A percentile compares a stretch with the other conserved stretches of the same genome.
Evolutionary conservation across 495 filamentous ascomycete genomes (phyloP).

Genomic region (Hypoxylon fragiforme): DNA sequence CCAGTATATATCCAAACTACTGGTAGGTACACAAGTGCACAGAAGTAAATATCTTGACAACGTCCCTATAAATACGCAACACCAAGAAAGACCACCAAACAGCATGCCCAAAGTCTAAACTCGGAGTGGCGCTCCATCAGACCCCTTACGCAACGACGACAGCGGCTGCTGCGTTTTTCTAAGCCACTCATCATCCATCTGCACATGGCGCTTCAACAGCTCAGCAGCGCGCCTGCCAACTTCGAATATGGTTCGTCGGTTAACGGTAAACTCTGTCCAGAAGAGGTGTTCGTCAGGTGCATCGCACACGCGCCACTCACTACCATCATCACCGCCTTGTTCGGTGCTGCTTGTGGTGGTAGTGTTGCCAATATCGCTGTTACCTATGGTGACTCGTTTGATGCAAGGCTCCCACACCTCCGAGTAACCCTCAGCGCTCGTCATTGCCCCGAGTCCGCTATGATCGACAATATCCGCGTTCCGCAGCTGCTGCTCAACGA

Average conservation of each 20-base stretch:
- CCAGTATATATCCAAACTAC: neutral
- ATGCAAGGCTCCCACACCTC: conserved; percentile 40
- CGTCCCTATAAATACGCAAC: neutral
- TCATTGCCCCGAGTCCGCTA: conserved; percentile 34
- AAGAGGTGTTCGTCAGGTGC: conserved; percentile 40
- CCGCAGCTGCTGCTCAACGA: conserved; percentile 42
- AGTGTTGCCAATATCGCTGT: neutral
- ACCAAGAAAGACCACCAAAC: neutral
- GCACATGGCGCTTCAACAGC: conserved; percentile 23
- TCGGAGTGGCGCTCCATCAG: conserved; percentile 6
- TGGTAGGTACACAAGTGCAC: no score
- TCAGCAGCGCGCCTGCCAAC: conserved; percentile 39
- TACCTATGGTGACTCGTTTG: neutral
- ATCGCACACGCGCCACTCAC: conserved; percentile 23
- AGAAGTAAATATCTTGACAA: no score
- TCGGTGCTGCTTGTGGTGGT: no score
- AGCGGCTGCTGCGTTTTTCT: conserved; percentile 11
- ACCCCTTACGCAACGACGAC: conserved; percentile 10
- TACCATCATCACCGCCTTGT: neutral
- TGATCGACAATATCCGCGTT: conserved; percentile 33
- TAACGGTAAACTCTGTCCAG: conserved; percentile 40
- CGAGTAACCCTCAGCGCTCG: conserved; percentile 24
- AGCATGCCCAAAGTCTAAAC: neutral
- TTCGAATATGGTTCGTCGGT: conserved; percentile 36
- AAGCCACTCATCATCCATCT: conserved; percentile 21